Evolutionary conservation across 768 basidiomycete species (phyloP).

Genomic region (Russula olivacea): DNA sequence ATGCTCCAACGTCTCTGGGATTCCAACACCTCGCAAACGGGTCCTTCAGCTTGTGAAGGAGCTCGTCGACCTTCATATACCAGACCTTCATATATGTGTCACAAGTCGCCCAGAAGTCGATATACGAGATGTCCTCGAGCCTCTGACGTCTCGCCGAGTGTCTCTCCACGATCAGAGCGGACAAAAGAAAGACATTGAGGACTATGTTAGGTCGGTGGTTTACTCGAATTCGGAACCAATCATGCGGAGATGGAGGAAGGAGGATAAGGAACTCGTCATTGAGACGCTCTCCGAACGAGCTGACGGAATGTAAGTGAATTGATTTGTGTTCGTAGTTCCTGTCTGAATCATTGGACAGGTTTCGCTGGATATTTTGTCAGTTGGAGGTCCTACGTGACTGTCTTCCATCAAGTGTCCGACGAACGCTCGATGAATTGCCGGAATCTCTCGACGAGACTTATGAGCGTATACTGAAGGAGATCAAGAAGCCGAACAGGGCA

Average conservation of each 20-base stretch:
- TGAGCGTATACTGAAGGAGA: neutral
- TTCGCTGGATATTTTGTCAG: neutral
- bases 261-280: neutral
- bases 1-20: too few species aligned
- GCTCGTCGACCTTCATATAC: neutral
- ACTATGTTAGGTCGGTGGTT: neutral
- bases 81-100: neutral
- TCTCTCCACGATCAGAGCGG: neutral
- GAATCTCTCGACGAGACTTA: neutral
- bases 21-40: neutral
- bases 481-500: neutral
- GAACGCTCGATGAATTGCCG: neutral
- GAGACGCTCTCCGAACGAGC: neutral
- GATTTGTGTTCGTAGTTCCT: neutral
- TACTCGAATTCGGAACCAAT: neutral
- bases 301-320: neutral
- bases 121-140: neutral
- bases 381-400: neutral
- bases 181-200: neutral
- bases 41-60: neutral
- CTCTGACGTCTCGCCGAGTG: neutral
- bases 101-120: conserved; percentile 3
- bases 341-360: neutral
- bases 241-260: neutral
- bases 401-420: neutral